These are phyloP conservation scores for Fusarium bactridioides DNA, from an alignment of 2,329 filamentous ascomycete genomes.

Conservation along the genomic window DNA sequence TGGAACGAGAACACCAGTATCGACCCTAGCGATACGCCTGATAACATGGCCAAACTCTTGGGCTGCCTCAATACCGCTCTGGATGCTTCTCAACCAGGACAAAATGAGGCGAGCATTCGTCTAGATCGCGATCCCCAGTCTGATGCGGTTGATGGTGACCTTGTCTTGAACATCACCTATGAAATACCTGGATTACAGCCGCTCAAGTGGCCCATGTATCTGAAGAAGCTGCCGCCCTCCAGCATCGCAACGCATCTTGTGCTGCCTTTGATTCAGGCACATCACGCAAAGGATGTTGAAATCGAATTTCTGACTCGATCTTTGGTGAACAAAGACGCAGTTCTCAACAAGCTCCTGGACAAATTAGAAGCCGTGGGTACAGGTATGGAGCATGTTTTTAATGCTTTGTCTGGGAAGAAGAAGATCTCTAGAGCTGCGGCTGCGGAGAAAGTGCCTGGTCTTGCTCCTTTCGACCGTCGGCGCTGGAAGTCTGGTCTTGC, in stretches of 20 bases:
- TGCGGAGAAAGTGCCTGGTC: constrained; percentile 59
- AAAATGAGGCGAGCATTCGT: constrained; percentile 55
- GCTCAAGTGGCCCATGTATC: constrained; percentile 70
- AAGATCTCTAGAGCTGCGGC: constrained; percentile 55
- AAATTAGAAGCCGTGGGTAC: constrained; percentile 62
- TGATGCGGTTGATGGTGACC: constrained; percentile 50
- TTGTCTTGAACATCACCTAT: constrained; percentile 64
- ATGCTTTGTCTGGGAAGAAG: constrained; percentile 57
- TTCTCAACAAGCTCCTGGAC: constrained; percentile 60
- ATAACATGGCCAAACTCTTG: constrained; percentile 73
- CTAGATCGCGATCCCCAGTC: constrained; percentile 48
- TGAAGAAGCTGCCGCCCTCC: constrained; percentile 56
- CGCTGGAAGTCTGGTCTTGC: constrained; percentile 49
- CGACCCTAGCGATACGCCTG: constrained; percentile 73
- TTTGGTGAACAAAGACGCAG: constrained; percentile 59
- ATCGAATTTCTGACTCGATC: constrained; percentile 53
- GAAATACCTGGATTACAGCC: constrained; percentile 70
- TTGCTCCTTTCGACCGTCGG: constrained; percentile 56
- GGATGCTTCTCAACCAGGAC: constrained; percentile 55
- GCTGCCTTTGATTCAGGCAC: constrained; percentile 59
- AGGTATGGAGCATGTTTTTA: constrained; percentile 63
- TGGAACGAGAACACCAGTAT: constrained; percentile 72
- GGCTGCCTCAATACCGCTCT: constrained; percentile 65
- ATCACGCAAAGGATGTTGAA: constrained; percentile 51
- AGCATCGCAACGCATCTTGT: constrained; percentile 58